Base-by-base conservation (phyloP, 2,329 filamentous ascomycete genomes). In the Fusarium miscanthi region DNA sequence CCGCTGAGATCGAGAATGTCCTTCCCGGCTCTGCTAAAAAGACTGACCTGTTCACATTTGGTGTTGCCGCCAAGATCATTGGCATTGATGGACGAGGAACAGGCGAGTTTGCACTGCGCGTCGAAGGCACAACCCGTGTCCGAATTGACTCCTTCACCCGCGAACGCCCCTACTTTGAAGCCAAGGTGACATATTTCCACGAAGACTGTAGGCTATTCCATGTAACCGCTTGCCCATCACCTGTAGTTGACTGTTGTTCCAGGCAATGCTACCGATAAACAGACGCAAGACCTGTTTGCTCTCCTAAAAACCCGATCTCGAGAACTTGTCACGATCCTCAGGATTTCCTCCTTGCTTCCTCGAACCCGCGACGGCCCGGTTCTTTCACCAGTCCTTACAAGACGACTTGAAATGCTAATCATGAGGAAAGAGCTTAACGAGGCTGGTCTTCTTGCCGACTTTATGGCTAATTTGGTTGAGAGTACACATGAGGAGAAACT, bases 401-500 rank as follows among this genome's bases (percentile, higher is more conserved):
- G 94, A 56, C 90, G 95, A 58, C 89, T 99, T 46, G 95, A 98
- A 78, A 84, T 95, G 59, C 96, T 94, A 81, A 97, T 99, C 72
- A 88, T 91, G 37, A 91, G 92, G 80, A 97, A 96, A 79, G 91
- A 94, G 66, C 81, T 96, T 56, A 86, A 89, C 45, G 94, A 98
- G 74, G 95, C 95, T 3, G 95, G 95, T 5, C 85, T 90, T 13
- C 87, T 99, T 14, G 95, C 96, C 11, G 96, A 99, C 80, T 98
- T 98, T 80, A 98, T 99, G 94, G 92, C 94, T 42, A 97, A 97
- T 79, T 89, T 98, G 30, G 89, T 97, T 6, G 94, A 97, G 71
- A 91, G 93, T 56, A 92, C 90, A 14, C 93, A 97, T 72, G 94
- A 97, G 80, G 96, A 99, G 79, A 98, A 97, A 81, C 87, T 99